Percentiles rank a stretch among this genome's conserved stretches.
Conservation (phyloP, 2,329 filamentous ascomycete species). For the Ilyonectria sp. region DNA sequence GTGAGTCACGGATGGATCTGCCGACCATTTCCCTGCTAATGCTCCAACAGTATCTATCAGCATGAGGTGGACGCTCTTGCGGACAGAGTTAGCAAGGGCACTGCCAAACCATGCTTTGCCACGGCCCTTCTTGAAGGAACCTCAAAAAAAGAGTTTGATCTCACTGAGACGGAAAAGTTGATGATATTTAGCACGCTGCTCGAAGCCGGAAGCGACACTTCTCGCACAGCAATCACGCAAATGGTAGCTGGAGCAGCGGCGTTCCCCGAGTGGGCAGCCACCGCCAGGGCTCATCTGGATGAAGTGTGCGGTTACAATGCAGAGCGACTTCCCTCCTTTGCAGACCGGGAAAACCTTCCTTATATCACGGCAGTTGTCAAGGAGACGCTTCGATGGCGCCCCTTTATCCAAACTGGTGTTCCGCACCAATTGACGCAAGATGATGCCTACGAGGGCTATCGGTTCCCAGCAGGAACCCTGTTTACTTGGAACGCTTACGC, state of each 20-base stretch:
- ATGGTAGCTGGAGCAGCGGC: background rate
- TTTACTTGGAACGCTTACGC: conserved; percentile 3
- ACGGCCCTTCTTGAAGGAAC: background rate
- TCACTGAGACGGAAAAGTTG: background rate
- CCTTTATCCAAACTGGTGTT: conserved; percentile 1
- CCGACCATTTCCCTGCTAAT: background rate
- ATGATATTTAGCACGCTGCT: conserved; percentile 6
- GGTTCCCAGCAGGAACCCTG: background rate
- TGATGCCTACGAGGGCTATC: background rate
- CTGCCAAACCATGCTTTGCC: background rate
- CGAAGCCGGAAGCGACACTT: background rate
- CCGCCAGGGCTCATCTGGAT: conserved; percentile 51
- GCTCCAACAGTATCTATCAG: background rate
- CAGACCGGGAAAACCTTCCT: conserved; percentile 56
- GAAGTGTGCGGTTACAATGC: conserved; percentile 51
- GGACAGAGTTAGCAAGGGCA: background rate
- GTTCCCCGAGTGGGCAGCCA: conserved; percentile 34
- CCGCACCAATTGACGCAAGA: background rate
- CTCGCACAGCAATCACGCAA: background rate
- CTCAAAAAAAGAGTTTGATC: background rate
- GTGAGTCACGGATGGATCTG: background rate
- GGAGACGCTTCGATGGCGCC: conserved; percentile 48
- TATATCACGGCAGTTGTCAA: conserved; percentile 61
- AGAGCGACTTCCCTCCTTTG: conserved; percentile 53
- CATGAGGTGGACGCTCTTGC: background rate